These are phyloP conservation scores for Xylaria sp. DNA, from an alignment of 2,329 filamentous ascomycete genomes.

Conservation along the genomic window DNA sequence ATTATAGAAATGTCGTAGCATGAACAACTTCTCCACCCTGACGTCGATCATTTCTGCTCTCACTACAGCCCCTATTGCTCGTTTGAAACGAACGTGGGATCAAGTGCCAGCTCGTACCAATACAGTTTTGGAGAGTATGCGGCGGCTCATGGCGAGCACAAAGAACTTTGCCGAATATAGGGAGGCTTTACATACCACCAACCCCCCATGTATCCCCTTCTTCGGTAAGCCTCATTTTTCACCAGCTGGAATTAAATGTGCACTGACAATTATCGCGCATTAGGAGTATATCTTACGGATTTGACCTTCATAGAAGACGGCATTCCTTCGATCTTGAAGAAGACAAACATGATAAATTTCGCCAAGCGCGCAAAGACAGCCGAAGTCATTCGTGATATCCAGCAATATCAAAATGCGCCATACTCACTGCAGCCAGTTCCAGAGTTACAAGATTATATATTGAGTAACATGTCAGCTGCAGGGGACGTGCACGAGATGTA, in stretches of 20 bases:
- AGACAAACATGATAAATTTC: slow-evolving; percentile 97
- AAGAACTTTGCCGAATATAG: slow-evolving; percentile 99
- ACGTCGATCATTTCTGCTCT: slow-evolving; percentile 98
- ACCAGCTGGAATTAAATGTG: not conserved
- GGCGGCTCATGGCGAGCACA: slow-evolving; percentile 93
- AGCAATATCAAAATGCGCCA: slow-evolving; percentile 98
- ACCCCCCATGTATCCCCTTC: slow-evolving; percentile 97
- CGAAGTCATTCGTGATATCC: slow-evolving; percentile 97
- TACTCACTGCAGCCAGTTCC: slow-evolving; percentile 89
- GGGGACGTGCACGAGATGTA: slow-evolving; percentile 99
- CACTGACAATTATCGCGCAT: slow-evolving; percentile 29
- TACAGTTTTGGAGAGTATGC: slow-evolving; percentile 86
- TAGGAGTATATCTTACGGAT: slow-evolving; percentile 95
- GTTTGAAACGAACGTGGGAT: slow-evolving; percentile 92
- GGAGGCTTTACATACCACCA: slow-evolving; percentile 89
- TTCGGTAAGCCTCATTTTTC: slow-evolving; percentile 73
- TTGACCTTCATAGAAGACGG: slow-evolving; percentile 98
- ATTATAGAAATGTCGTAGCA: slow-evolving; percentile 84
- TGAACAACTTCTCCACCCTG: slow-evolving; percentile 98
- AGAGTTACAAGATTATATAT: slow-evolving; percentile 95
- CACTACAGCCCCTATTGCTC: slow-evolving; percentile 92
- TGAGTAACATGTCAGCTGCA: slow-evolving; percentile 94
- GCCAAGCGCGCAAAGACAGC: slow-evolving; percentile 98
- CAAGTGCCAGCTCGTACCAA: slow-evolving; percentile 89
- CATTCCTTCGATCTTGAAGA: slow-evolving; percentile 95